Conservation (phyloP, 306 rosid genomes). For the Sesbania bispinosa region DNA sequence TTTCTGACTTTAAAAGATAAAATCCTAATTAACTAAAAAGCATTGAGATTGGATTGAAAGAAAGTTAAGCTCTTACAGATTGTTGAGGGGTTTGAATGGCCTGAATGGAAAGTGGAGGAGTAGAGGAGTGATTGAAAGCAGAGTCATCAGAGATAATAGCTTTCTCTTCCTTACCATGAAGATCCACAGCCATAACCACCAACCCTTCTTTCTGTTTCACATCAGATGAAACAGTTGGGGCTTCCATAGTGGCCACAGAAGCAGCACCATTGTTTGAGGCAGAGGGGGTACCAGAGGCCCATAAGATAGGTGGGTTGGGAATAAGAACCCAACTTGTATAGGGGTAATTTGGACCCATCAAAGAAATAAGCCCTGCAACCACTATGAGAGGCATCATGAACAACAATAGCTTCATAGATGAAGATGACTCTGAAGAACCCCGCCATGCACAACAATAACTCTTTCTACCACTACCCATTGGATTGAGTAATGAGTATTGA, state of each 20-base stretch:
- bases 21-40: not conserved
- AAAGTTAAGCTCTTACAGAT: constrained; percentile 39
- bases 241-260: not conserved
- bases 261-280: not conserved
- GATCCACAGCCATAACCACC: constrained; percentile 31
- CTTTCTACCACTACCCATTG: constrained; percentile 18
- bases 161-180: constrained; percentile 33
- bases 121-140: constrained; percentile 40
- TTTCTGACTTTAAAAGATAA: not conserved
- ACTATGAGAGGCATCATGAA: constrained; percentile 48
- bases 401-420: constrained; percentile 41
- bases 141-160: constrained; percentile 52
- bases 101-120: constrained; percentile 47
- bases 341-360: constrained; percentile 54
- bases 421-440: constrained; percentile 23
- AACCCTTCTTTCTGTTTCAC: constrained; percentile 16
- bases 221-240: not conserved
- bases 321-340: constrained; percentile 34
- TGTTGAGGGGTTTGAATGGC: constrained; percentile 24
- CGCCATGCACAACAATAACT: constrained; percentile 24
- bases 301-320: constrained; percentile 8
- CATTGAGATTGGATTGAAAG: not conserved
- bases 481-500: too few species aligned
- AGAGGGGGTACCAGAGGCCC: constrained; percentile 20
- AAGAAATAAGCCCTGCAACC: constrained; percentile 49